Conservation (phyloP, 805 yeast species). For the Candida caryicola region DNA sequence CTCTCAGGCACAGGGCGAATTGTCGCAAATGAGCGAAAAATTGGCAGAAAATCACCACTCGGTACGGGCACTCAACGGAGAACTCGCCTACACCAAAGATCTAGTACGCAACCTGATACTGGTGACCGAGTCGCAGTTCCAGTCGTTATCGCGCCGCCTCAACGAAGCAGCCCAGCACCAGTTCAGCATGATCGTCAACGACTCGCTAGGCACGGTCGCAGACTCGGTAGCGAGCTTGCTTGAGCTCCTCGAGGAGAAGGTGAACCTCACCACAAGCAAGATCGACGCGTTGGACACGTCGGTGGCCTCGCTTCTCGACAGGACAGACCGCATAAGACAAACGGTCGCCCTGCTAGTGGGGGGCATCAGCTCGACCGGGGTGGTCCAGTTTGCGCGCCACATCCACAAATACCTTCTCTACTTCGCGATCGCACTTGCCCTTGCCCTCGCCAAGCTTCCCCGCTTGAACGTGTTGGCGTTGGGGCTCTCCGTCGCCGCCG, state of each 20-base stretch:
- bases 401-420: no score
- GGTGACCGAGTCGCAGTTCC: background rate
- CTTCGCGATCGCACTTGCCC: no score
- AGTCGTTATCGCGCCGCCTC: background rate
- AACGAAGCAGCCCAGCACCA: background rate
- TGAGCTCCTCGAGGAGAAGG: background rate
- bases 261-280: background rate
- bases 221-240: background rate
- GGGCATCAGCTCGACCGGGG: no score
- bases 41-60: background rate
- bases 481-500: no score
- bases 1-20: background rate
- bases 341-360: no score
- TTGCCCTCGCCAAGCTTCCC: no score
- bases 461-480: no score
- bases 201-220: background rate
- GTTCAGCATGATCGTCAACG: background rate
- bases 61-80: background rate
- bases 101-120: background rate
- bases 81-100: background rate
- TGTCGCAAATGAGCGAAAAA: background rate
- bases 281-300: background rate
- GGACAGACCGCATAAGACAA: background rate
- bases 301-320: background rate
- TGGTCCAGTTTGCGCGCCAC: no score